A percentile compares a stretch with the other conserved stretches of the same genome.
phyloP scores from a whole-genome alignment of 345 rosid genomes.

The Moricandia moricandioides region DNA sequence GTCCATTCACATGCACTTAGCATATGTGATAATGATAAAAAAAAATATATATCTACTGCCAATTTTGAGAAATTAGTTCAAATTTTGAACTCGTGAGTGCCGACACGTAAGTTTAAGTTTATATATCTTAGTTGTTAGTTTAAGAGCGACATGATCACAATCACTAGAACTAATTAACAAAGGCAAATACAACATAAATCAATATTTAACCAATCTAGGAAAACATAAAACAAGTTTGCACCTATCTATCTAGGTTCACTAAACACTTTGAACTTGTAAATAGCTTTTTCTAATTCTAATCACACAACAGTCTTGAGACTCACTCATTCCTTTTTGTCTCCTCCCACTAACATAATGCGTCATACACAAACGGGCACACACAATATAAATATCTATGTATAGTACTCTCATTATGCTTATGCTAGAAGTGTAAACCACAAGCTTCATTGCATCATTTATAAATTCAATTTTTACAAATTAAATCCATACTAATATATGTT shows the following conservation, averaged over 20 bases:
- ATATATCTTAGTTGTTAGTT: constrained; percentile 17
- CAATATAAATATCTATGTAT: constrained; percentile 13
- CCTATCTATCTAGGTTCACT: background rate
- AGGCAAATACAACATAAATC: background rate
- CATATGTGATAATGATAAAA: constrained; percentile 15
- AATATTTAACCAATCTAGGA: constrained; percentile 2
- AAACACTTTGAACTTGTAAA: background rate
- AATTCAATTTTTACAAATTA: background rate
- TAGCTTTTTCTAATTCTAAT: constrained; percentile 7
- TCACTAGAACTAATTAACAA: background rate
- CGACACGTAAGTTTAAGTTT: constrained; percentile 1
- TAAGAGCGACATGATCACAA: constrained; percentile 21
- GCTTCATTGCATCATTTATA: constrained; percentile 12
- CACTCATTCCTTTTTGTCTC: constrained; percentile 35
- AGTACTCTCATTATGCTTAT: constrained; percentile 25
- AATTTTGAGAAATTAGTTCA: background rate
- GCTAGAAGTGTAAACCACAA: constrained; percentile 27
- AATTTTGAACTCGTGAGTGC: constrained; percentile 6
- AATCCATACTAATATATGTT: background rate
- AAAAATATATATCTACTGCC: constrained; percentile 11
- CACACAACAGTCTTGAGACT: constrained; percentile 29
- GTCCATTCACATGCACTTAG: constrained; percentile 24
- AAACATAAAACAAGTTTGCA: background rate
- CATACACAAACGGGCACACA: constrained; percentile 20
- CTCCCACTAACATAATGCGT: constrained; percentile 33